phyloP scores from a whole-genome alignment of 164 flowering plant genomes.

The Tetracentron sinense region DNA sequence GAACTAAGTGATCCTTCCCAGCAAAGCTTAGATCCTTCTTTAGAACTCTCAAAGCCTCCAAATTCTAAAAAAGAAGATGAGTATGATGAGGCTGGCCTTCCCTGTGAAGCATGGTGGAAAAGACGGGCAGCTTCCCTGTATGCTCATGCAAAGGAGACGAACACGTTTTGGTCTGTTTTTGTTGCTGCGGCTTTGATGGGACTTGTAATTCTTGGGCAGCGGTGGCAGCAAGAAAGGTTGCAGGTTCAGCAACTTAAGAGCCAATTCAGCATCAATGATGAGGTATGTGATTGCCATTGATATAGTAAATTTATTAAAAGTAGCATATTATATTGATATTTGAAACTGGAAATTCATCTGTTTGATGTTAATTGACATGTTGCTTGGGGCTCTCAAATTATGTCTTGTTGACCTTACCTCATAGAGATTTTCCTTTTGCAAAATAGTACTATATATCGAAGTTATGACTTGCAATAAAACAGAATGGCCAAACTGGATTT shows the following conservation, averaged over 20 bases:
- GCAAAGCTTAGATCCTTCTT: constrained; percentile 14
- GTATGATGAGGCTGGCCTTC: constrained; percentile 41
- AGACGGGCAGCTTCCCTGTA: constrained; percentile 62
- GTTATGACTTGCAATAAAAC: too few relatives aligned
- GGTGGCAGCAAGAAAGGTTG: constrained; percentile 88
- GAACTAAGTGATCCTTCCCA: constrained; percentile 14
- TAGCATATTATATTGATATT: too few relatives aligned
- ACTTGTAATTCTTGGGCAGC: constrained; percentile 81
- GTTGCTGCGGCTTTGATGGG: constrained; percentile 96
- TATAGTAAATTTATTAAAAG: background rate
- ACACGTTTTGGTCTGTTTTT: constrained; percentile 77
- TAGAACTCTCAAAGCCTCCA: constrained; percentile 10
- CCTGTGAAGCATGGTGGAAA: constrained; percentile 95
- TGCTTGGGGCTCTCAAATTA: background rate
- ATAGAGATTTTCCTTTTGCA: too few relatives aligned
- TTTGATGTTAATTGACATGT: background rate
- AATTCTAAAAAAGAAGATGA: constrained; percentile 30
- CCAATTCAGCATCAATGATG: constrained; percentile 46
- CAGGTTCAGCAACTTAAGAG: constrained; percentile 68
- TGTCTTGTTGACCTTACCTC: too few relatives aligned
- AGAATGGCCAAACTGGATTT: too few relatives aligned
- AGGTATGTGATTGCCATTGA: constrained; percentile 36
- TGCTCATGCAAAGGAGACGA: constrained; percentile 77
- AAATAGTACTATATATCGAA: too few relatives aligned
- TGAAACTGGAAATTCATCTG: background rate